Evolutionary conservation across 2,329 filamentous ascomycete species (phyloP).

Genomic region (Rhynchosporium graminicola): DNA sequence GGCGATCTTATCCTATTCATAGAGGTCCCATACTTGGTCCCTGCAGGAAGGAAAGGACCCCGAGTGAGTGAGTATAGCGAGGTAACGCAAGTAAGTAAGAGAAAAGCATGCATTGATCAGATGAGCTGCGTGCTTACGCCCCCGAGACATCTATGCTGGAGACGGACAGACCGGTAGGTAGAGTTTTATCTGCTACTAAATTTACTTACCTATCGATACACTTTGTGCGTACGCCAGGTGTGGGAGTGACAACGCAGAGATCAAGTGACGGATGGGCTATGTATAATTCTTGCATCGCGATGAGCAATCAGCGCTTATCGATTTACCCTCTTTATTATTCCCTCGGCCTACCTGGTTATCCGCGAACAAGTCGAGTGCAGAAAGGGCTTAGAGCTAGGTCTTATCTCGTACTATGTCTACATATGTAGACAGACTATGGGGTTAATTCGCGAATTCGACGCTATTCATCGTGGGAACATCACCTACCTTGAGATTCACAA

Average conservation of each 20-base stretch:
- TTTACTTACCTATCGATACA: too few species aligned
- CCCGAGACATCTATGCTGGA: not conserved
- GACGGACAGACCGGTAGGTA: not conserved
- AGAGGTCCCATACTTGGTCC: not conserved
- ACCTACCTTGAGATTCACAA: too few species aligned
- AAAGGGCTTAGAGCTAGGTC: too few species aligned
- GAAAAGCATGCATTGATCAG: not conserved
- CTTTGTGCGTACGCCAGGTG: not conserved
- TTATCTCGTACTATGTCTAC: too few species aligned
- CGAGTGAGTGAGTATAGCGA: not conserved
- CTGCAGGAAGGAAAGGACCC: not conserved
- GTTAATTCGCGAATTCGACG: too few species aligned
- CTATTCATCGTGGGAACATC: too few species aligned
- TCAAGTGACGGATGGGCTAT: slow-evolving; percentile 1
- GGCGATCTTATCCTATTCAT: too few species aligned
- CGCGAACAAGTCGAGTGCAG: too few species aligned
- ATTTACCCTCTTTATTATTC: too few species aligned
- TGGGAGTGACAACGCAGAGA: slow-evolving; percentile 10
- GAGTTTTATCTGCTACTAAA: not conserved
- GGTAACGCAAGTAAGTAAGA: not conserved
- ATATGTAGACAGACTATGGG: too few species aligned
- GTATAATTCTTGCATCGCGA: not conserved
- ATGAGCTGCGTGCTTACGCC: slow-evolving; percentile 1
- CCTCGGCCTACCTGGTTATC: too few species aligned
- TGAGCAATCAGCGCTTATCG: too few species aligned